Base-by-base conservation (phyloP, 176 grass and related monocot genomes). In the Juncus inflexus region DNA sequence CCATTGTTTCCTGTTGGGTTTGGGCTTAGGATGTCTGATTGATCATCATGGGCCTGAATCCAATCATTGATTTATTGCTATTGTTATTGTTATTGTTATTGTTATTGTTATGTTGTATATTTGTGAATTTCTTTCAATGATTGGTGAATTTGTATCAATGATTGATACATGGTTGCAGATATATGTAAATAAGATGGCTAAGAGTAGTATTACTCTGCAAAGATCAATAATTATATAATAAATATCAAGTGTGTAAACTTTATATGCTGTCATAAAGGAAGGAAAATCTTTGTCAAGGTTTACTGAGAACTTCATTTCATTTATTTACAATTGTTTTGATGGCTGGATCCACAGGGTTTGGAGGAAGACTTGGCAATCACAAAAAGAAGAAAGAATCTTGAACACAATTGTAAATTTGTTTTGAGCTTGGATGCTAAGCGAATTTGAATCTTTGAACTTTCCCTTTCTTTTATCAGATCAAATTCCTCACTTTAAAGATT, bases 1-100 rank as follows among this genome's bases (percentile, higher is more conserved):
- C 66, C 63, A 28, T 62, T 85, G 60, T 79, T 51, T n/a, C 70
- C 75, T 14, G 56, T 82, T 76, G 61, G 81, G 5, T 67, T 55
- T 53, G 75, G 77, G 14, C 56, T 76, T 69, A 79, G 73, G 49
- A 82, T 59, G 73, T 81, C 68, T 37, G 28, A 67, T 67, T 6
- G 57, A 6, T 9, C 43, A 47, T 47, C 9, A 7, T 12, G 4
- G 67, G 9, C 9, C 38, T 45, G 14, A 71, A 2, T 69, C 42
- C 19, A 28, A 28, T 66, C 42, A 35, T 52, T 69, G 35, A 40
- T 69, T 56, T 69, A 40, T 9, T 56, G 14, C 7, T 69, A 16
- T 41, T 15, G 40, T 55, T 51, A 69, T 9, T 56, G 14, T 12
- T 69, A 16, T 41, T 15, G 40, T 55, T 51, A 69, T 69, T 56